Percentiles rank a stretch among this genome's conserved stretches.
Evolutionary conservation across 2,329 filamentous ascomycete genomes (phyloP).

Genomic region (Paracoccidioides brasiliensis): DNA sequence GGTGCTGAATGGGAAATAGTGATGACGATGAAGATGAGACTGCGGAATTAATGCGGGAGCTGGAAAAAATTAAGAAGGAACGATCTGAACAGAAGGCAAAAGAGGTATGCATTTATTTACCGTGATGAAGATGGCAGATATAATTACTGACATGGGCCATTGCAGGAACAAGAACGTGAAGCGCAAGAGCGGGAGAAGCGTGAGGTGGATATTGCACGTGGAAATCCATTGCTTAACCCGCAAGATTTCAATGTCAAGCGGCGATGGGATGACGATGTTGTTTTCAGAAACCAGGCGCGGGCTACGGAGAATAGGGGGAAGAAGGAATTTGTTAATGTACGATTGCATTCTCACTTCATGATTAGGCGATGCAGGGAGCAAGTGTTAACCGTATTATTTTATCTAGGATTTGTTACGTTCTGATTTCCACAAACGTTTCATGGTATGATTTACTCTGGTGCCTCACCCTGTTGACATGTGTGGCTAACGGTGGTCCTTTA

Average conservation of each 20-base stretch:
- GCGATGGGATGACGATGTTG: conserved; percentile 94
- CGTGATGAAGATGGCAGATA: not conserved
- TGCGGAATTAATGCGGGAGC: conserved; percentile 77
- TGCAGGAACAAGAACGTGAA: conserved; percentile 62
- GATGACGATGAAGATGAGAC: conserved; percentile 69
- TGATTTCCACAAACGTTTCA: conserved; percentile 96
- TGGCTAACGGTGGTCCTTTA: not conserved
- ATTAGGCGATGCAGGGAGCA: conserved; percentile 14
- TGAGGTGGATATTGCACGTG: conserved; percentile 77
- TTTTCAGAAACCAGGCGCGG: conserved; percentile 96
- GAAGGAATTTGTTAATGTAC: conserved; percentile 92
- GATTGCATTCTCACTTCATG: not conserved
- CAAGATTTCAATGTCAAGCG: conserved; percentile 80
- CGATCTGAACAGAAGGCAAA: conserved; percentile 66
- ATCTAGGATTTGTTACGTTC: conserved; percentile 69
- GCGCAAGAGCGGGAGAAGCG: conserved; percentile 69
- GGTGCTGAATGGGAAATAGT: conserved; percentile 31
- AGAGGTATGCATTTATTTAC: conserved; percentile 37
- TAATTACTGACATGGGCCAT: not conserved
- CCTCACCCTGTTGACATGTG: not conserved
- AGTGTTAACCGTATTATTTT: conserved; percentile 7
- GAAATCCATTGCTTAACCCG: conserved; percentile 79
- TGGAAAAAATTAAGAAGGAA: conserved; percentile 88
- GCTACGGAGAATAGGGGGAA: conserved; percentile 85
- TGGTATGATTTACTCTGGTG: conserved; percentile 35